Conservation (phyloP, 2,329 filamentous ascomycete species). For the Talaromyces piceae region DNA sequence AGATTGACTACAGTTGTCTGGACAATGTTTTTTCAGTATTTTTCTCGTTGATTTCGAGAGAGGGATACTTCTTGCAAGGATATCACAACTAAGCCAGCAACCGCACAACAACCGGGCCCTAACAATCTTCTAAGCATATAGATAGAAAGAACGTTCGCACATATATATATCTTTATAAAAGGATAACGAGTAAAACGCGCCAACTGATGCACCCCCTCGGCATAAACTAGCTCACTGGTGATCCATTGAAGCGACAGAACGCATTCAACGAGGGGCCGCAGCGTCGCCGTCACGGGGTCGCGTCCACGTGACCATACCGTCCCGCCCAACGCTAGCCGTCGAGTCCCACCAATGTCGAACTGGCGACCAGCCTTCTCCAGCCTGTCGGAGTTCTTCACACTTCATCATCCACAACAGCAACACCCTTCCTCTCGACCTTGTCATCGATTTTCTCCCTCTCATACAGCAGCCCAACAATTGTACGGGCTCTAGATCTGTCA, state of each 20-base stretch:
- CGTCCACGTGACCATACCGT: neutral
- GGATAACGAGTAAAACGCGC: too few species aligned
- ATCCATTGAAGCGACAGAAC: too few species aligned
- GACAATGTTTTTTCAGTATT: too few species aligned
- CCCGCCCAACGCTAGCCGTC: neutral
- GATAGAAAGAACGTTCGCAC: too few species aligned
- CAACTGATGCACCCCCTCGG: too few species aligned
- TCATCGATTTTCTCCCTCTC: neutral
- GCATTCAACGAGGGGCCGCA: neutral
- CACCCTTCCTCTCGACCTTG: neutral
- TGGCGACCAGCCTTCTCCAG: slow-evolving; percentile 5
- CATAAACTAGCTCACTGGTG: too few species aligned
- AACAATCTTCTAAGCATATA: too few species aligned
- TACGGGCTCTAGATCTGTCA: neutral
- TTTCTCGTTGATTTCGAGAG: too few species aligned
- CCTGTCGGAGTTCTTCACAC: slow-evolving; percentile 9
- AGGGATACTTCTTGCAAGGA: too few species aligned
- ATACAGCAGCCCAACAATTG: neutral
- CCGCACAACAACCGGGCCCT: too few species aligned
- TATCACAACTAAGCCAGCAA: too few species aligned
- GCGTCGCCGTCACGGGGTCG: neutral
- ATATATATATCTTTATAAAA: too few species aligned
- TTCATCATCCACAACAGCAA: slow-evolving; percentile 2
- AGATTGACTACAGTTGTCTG: neutral
- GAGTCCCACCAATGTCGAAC: neutral